Percentiles rank a stretch among this genome's conserved stretches.
Evolutionary conservation across 371 early-diverging fungal species (phyloP).

Genomic region (Haplosporangium sp.): DNA sequence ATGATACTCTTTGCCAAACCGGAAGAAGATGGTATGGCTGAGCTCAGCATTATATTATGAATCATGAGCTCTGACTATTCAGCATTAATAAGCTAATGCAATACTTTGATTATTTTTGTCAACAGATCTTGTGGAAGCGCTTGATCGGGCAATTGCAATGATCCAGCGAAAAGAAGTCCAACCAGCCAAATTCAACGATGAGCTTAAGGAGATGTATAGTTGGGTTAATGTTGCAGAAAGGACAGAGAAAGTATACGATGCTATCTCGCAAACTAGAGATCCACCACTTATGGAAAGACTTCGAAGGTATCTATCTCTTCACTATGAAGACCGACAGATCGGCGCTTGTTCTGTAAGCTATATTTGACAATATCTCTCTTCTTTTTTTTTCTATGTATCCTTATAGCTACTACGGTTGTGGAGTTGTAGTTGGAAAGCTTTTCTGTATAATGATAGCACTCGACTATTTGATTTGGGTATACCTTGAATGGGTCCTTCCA

Average conservation of each 20-base stretch:
- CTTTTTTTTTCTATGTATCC: neutral
- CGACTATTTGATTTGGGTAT: slow-evolving; percentile 83
- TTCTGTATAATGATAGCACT: slow-evolving; percentile 91
- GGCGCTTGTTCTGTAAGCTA: neutral
- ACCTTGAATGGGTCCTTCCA: slow-evolving; percentile 91
- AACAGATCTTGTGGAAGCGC: slow-evolving; percentile 76
- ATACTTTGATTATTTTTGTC: too few relatives aligned
- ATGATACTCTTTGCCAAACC: slow-evolving; percentile 97
- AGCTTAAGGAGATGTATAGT: slow-evolving; percentile 93
- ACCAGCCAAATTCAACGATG: slow-evolving; percentile 81
- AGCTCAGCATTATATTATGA: too few relatives aligned
- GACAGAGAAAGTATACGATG: slow-evolving; percentile 88
- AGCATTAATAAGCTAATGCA: too few relatives aligned
- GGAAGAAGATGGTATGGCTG: slow-evolving; percentile 82
- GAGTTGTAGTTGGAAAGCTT: slow-evolving; percentile 92
- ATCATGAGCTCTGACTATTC: too few relatives aligned
- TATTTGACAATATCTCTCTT: neutral
- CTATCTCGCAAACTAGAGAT: slow-evolving; percentile 70
- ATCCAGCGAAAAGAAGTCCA: slow-evolving; percentile 77
- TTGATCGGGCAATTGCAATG: slow-evolving; percentile 80
- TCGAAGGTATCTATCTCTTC: slow-evolving; percentile 59
- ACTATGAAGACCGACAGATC: neutral
- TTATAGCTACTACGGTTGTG: slow-evolving; percentile 86
- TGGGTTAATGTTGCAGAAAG: slow-evolving; percentile 96
- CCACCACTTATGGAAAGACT: slow-evolving; percentile 89